These are phyloP conservation scores for Cryphonectria radicalis DNA, from an alignment of 2,329 filamentous ascomycete genomes.

Conservation along the genomic window DNA sequence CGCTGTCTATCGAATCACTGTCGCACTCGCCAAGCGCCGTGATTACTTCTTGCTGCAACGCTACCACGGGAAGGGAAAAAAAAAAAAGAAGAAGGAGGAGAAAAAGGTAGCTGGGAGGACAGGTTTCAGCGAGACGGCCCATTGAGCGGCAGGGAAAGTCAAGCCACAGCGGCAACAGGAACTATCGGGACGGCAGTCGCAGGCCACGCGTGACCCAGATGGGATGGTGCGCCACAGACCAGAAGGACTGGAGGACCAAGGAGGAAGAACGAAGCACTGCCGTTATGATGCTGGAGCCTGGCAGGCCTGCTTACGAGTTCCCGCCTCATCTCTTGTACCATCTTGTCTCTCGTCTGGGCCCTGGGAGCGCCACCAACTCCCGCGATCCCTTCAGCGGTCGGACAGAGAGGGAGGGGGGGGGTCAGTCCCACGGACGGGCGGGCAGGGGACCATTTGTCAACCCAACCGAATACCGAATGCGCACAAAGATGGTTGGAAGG, in stretches of 20 bases:
- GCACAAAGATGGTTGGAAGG: no score
- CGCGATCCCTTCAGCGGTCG: neutral
- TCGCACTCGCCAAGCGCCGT: conserved; percentile 16
- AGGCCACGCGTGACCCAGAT: conserved; percentile 12
- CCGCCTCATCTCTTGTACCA: no score
- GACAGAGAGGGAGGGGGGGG: no score
- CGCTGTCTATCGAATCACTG: conserved; percentile 25
- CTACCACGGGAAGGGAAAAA: neutral
- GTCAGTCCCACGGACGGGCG: neutral
- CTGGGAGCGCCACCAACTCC: neutral
- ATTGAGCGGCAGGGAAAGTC: neutral
- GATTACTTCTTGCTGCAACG: conserved; percentile 20
- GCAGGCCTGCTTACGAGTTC: neutral
- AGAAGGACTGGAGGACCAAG: neutral
- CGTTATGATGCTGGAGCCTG: neutral
- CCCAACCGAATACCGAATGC: neutral
- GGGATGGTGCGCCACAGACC: conserved; percentile 11
- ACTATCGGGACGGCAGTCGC: conserved; percentile 13
- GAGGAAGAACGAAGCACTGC: neutral
- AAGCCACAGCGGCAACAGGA: conserved; percentile 22
- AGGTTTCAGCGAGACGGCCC: conserved; percentile 15
- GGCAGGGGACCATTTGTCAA: conserved; percentile 4
- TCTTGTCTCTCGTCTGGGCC: no score
- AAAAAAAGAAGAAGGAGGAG: neutral
- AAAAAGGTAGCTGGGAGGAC: conserved; percentile 9